A percentile compares a stretch with the other conserved stretches of the same genome.
Conservation (phyloP, 2,329 filamentous ascomycete genomes). For the Hymenoscyphus infarciens region DNA sequence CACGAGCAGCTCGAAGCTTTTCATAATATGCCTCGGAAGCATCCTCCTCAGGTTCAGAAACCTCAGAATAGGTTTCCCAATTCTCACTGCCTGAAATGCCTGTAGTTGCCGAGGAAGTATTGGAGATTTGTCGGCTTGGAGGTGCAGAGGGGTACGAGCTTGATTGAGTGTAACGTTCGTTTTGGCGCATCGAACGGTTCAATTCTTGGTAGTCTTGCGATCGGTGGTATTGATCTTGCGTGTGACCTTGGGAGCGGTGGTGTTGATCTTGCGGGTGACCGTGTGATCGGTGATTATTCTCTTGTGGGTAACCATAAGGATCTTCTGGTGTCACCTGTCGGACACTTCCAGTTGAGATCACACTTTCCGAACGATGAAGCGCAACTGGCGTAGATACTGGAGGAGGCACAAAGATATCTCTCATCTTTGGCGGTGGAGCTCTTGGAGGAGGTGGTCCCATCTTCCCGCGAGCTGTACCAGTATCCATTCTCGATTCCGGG, state of each 20-base stretch:
- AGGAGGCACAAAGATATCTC: slow-evolving; percentile 64
- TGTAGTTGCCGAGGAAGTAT: slow-evolving; percentile 63
- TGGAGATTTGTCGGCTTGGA: slow-evolving; percentile 63
- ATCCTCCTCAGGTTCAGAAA: slow-evolving; percentile 72
- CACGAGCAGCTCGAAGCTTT: slow-evolving; percentile 65
- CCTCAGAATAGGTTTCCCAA: slow-evolving; percentile 95
- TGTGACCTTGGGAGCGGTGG: background rate
- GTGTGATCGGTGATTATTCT: slow-evolving; percentile 9
- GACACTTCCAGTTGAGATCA: slow-evolving; percentile 52
- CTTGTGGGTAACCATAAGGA: slow-evolving; percentile 55
- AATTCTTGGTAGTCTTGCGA: slow-evolving; percentile 40
- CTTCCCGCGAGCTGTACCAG: slow-evolving; percentile 38
- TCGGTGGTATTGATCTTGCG: slow-evolving; percentile 18
- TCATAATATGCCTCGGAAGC: slow-evolving; percentile 84
- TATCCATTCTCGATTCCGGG: slow-evolving; percentile 28
- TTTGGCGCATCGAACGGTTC: slow-evolving; percentile 42
- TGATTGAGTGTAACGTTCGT: slow-evolving; percentile 35
- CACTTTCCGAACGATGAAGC: slow-evolving; percentile 41
- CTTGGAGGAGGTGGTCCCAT: slow-evolving; percentile 54
- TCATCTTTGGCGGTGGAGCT: slow-evolving; percentile 87
- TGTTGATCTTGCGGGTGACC: slow-evolving; percentile 4
- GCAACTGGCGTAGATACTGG: slow-evolving; percentile 50
- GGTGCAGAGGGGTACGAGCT: slow-evolving; percentile 28
- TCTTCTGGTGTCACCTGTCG: slow-evolving; percentile 71
- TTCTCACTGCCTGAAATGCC: slow-evolving; percentile 83